Percentiles rank a stretch among this genome's conserved stretches.
Evolutionary conservation across 139 green algal genomes (phyloP).

Genomic region (Ettlia oleoabundans): DNA sequence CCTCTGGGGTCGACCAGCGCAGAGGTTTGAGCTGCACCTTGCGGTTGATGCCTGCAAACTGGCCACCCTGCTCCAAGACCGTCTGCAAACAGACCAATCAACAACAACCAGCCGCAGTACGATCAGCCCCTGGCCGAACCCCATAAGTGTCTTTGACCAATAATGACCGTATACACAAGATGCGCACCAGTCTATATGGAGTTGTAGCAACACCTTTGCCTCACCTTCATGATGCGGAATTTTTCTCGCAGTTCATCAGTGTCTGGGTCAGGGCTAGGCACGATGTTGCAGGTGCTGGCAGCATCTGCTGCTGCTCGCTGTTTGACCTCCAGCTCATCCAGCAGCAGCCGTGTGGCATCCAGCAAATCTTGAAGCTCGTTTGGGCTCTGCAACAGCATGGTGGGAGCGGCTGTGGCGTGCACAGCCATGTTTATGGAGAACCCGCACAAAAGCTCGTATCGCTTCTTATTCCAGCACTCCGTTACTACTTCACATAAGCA

Average conservation of each 20-base stretch:
- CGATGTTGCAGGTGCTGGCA: background rate
- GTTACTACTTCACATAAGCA: too few relatives aligned
- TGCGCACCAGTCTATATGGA: too few relatives aligned
- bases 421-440: too few relatives aligned
- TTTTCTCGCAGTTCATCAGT: constrained; percentile 84
- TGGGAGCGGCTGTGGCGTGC: background rate
- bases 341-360: constrained; percentile 79
- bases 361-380: constrained; percentile 94
- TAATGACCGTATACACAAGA: too few relatives aligned
- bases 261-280: constrained; percentile 36
- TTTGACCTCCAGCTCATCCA: constrained; percentile 63
- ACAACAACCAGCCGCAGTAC: too few relatives aligned
- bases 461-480: too few relatives aligned
- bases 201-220: too few relatives aligned
- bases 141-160: too few relatives aligned
- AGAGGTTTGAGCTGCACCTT: constrained; percentile 98
- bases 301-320: constrained; percentile 1
- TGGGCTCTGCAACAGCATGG: constrained; percentile 61
- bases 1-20: constrained; percentile 50
- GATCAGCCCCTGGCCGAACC: background rate
- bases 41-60: constrained; percentile 96
- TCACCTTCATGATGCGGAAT: constrained; percentile 85
- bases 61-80: constrained; percentile 79
- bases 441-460: too few relatives aligned
- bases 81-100: too few relatives aligned